phyloP scores from a whole-genome alignment of 179 eudicot species.

The Amaranthus tricolor region DNA sequence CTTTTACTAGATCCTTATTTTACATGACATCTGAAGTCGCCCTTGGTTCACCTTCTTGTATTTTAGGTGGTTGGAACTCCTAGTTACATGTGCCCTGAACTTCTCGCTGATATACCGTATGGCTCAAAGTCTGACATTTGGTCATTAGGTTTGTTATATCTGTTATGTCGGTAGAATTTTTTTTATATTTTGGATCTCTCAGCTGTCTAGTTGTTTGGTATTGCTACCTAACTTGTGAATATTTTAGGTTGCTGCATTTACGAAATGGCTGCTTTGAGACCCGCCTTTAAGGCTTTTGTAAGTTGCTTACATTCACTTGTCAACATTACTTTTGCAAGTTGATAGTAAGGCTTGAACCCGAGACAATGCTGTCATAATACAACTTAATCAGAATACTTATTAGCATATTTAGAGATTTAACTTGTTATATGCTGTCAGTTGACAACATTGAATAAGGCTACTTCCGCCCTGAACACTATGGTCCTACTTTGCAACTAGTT shows the following conservation, averaged over 20 bases:
- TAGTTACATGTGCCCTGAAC: constrained; percentile 97
- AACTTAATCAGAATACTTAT: too few relatives aligned
- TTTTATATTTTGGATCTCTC: not conserved
- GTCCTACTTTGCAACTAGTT: not conserved
- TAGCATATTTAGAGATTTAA: too few relatives aligned
- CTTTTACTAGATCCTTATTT: not conserved
- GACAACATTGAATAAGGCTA: too few relatives aligned
- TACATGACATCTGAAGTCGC: constrained; percentile 31
- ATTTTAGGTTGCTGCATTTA: constrained; percentile 49
- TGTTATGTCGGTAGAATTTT: constrained; percentile 1
- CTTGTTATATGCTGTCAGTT: too few relatives aligned
- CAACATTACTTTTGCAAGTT: not conserved
- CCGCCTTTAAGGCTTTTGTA: constrained; percentile 57
- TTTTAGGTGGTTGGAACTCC: constrained; percentile 97
- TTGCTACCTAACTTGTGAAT: constrained; percentile 10
- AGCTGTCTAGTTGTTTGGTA: not conserved
- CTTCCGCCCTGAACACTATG: too few relatives aligned
- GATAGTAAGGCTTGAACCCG: too few relatives aligned
- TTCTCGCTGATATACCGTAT: constrained; percentile 98
- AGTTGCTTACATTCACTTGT: constrained; percentile 16
- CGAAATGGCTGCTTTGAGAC: constrained; percentile 52
- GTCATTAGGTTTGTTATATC: constrained; percentile 77
- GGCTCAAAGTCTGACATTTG: constrained; percentile 98
- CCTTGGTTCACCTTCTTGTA: constrained; percentile 12
- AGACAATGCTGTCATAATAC: too few relatives aligned